Evolutionary conservation across 371 early-diverging fungal genomes (phyloP).

Genomic region (Batrachochytrium dendrobatidis): DNA sequence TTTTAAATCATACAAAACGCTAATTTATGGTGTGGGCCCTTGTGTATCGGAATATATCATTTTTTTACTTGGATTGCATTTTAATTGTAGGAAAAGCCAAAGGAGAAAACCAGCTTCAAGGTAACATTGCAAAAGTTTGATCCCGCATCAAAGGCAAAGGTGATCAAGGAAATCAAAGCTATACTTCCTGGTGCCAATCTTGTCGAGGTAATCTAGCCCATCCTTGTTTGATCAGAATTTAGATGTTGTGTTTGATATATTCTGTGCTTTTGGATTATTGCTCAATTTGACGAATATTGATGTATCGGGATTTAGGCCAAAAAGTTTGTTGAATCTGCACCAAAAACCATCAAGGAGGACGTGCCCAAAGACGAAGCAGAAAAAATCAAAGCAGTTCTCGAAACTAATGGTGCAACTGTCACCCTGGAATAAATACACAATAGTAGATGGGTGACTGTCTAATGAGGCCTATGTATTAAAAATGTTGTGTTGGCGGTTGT

Average conservation of each 20-base stretch:
- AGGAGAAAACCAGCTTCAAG: slow-evolving; percentile 88
- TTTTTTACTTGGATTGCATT: slow-evolving; percentile 2
- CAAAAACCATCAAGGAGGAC: slow-evolving; percentile 88
- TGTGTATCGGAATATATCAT: too few species aligned
- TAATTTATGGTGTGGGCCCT: slow-evolving; percentile 3
- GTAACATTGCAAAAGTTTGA: slow-evolving; percentile 95
- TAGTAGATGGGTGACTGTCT: too few species aligned
- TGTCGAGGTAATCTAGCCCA: slow-evolving; percentile 80
- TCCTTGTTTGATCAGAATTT: not conserved
- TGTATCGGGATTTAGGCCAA: too few species aligned
- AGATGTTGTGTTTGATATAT: not conserved
- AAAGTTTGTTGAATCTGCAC: slow-evolving; percentile 96
- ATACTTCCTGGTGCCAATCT: slow-evolving; percentile 85
- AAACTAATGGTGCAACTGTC: slow-evolving; percentile 90
- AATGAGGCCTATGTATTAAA: too few species aligned
- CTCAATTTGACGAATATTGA: slow-evolving; percentile 6
- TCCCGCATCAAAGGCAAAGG: slow-evolving; percentile 91
- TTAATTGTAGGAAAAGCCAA: slow-evolving; percentile 73
- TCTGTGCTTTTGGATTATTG: slow-evolving; percentile 3
- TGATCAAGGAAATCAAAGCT: slow-evolving; percentile 95
- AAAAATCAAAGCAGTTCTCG: slow-evolving; percentile 90
- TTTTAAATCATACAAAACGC: not conserved
- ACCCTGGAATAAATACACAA: slow-evolving; percentile 64
- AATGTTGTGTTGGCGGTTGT: too few species aligned
- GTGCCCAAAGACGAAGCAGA: slow-evolving; percentile 94